Conservation (phyloP, 1,284 basidiomycete species). For the Rhodotorula sp. region DNA sequence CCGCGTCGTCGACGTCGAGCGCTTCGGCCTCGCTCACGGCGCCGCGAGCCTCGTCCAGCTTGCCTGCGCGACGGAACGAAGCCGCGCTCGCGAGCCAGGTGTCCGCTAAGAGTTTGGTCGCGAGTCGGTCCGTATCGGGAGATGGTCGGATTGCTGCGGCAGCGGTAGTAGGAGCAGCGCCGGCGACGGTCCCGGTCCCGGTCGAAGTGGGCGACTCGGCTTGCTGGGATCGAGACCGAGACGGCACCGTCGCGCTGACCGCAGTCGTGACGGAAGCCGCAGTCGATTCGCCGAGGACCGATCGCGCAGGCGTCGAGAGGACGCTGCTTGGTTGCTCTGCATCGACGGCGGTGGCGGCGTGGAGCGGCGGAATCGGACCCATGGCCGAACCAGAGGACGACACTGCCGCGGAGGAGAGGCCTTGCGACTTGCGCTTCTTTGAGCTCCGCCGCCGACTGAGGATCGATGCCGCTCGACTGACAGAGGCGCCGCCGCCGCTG, state of each 20-base stretch:
- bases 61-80: slow-evolving; percentile 82
- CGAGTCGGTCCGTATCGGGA: slow-evolving; percentile 51
- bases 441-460: slow-evolving; percentile 3
- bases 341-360: background rate
- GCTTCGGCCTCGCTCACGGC: slow-evolving; percentile 95
- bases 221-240: slow-evolving; percentile 41
- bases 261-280: background rate
- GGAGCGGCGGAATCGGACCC: background rate
- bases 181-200: too few species aligned
- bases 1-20: slow-evolving; percentile 50
- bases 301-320: slow-evolving; percentile 45
- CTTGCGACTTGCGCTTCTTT: slow-evolving; percentile 1
- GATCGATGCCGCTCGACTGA: slow-evolving; percentile 6
- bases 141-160: background rate
- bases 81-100: slow-evolving; percentile 93
- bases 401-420: background rate
- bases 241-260: slow-evolving; percentile 45
- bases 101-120: slow-evolving; percentile 72
- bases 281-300: background rate
- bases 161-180: background rate
- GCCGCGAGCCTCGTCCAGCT: slow-evolving; percentile 81
- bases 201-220: background rate
- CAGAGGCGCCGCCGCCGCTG: background rate
- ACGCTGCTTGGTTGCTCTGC: background rate
- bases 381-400: too few species aligned